Evolutionary conservation across 2,329 filamentous ascomycete genomes (phyloP), one percentile per base, ranked within the genome.

Genomic region (Cercospora zeae-maydis): DNA sequence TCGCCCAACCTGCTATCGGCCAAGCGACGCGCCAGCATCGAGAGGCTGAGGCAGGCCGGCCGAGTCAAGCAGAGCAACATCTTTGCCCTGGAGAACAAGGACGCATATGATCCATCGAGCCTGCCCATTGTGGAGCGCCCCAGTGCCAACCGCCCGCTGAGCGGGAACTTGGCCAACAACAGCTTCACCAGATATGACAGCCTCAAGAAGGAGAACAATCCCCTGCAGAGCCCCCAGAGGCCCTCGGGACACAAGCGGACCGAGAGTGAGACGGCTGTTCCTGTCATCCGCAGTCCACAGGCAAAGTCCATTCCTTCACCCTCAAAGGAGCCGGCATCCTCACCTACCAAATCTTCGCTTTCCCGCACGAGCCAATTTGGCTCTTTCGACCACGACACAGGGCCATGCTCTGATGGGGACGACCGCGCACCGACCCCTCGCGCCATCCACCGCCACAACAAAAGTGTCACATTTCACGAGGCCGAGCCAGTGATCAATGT

Each of bases 41-140:
- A 99, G 83, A 93, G 93, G 73, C 84, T 99, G 63, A 96, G 97
- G 80, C 91, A 89, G 75, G 93, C 92, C 33, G 96, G 93, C 60
- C 90, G 95, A 64, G 95, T 99, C 72, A 96, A 93, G 83, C 98
- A 96, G 81, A 97, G 93, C 84, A 96, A 89, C 79, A 97, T 98
- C 83, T 91, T 96, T 75, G 92, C 92, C 45, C 89, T 93, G 60
- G 93, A 97, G 78, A 89, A 92, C 74, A 93, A 93, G 79, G 87
- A 92, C 76, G 90, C 96, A 80, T 97, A 97, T 81, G 92, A 97
- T 76, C 92, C 93, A 30, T 84, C 88, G 61, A 86, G 86, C 68
- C 79, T 92, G 59, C 89, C 90, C 51, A 83, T 90, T 63, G 84
- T 96, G 65, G 91, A 98, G 78, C 86, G 92, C 66, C 92, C 93